These are phyloP conservation scores for Sporothrix luriei DNA, from an alignment of 2,329 filamentous ascomycete species.

Conservation along the genomic window DNA sequence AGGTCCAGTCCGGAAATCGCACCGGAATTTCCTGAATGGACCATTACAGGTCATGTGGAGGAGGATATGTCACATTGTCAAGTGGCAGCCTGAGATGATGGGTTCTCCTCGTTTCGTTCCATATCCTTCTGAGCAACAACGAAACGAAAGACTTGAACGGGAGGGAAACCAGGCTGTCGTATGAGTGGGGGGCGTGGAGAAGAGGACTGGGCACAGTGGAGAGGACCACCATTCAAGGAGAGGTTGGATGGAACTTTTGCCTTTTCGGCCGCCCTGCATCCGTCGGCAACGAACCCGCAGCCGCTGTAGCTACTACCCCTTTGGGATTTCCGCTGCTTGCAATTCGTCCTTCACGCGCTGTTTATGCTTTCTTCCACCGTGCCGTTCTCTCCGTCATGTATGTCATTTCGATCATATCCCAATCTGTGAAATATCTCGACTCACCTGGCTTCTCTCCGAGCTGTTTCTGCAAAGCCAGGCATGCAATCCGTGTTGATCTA, in stretches of 20 bases:
- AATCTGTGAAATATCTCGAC: not conserved
- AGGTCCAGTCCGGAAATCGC: no score
- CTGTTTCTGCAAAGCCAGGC: not conserved
- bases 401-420: not conserved
- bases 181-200: slow-evolving; percentile 1
- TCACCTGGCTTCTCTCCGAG: not conserved
- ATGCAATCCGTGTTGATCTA: not conserved
- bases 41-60: no score
- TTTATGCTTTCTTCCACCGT: slow-evolving; percentile 8
- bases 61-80: no score
- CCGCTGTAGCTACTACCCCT: not conserved
- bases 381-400: not conserved
- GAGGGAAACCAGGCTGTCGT: not conserved
- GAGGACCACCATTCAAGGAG: not conserved
- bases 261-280: slow-evolving; percentile 19
- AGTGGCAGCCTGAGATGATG: no score
- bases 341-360: slow-evolving; percentile 6
- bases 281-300: not conserved
- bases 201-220: slow-evolving; percentile 1
- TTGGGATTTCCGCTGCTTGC: not conserved
- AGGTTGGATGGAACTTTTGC: slow-evolving; percentile 9
- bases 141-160: not conserved
- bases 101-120: not conserved
- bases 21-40: no score
- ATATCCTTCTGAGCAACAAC: not conserved